Evolutionary conservation across 352 stramenopile species (phyloP), one percentile per base, ranked within the genome.

Genomic region (Saprolegnia parasitica): DNA sequence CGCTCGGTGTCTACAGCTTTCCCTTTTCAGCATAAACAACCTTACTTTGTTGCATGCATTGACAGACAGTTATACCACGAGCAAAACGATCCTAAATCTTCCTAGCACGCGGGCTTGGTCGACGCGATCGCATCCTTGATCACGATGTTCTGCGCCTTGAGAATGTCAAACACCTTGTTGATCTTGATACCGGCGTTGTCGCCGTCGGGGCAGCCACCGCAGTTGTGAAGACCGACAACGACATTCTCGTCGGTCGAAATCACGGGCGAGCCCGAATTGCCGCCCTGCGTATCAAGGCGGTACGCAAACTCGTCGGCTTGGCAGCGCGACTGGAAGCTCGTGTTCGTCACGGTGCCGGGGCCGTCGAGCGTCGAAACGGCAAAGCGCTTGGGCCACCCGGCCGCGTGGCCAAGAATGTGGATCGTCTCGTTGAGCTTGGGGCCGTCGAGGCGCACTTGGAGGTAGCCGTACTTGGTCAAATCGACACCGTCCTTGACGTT

Each of bases 111-210:
- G n/a, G 52, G 52, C 52, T 35, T n/a, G 47, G 5, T 6, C 2
- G 13, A 24, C 16, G 0, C 62, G 18, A 68, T 68, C 0, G 81
- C 79, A 61, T 76, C 76, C 0, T 74, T 74, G 0, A 80, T 79
- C 2, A 90, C 68, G 16, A 89, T 67, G 50, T 79, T 77, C 16
- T 68, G 65, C 2, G 60, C 23, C 15, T 67, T 81, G 67, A 93
- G 72, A 47, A 90, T 75, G 16, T 72, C 72, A 9, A 90, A 60
- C 56, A 93, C 79, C 60, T 86, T 84, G 64, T 90, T 72, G 50
- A 71, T 83, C 72, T 90, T 91, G 61, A 92, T 83, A 10, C 81
- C 83, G 4, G 80, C 88, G 63, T 93, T 93, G 3, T 78, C 80
- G 46, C 75, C 70, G 18, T 57, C 45, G 4, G 62, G 32, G 32